A percentile compares a stretch with the other conserved stretches of the same genome.
phyloP scores from a whole-genome alignment of 2,329 filamentous ascomycete genomes.

The Coniochaeta sp. region DNA sequence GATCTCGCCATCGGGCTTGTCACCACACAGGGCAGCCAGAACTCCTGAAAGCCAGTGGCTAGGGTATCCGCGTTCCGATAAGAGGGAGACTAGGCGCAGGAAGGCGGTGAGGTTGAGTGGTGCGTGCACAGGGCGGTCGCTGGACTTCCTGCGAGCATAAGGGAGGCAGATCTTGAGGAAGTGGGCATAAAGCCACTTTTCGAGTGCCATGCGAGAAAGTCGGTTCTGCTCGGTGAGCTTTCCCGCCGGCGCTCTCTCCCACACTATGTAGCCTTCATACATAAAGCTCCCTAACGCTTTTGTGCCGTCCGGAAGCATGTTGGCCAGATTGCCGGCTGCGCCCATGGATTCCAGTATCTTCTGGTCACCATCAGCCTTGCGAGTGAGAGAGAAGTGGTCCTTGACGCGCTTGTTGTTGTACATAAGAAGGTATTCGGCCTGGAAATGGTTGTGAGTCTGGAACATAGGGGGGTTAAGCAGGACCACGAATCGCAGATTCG shows the following conservation, averaged over 20 bases:
- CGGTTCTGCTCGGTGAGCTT: not conserved
- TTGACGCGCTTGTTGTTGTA: not conserved
- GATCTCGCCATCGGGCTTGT: not conserved
- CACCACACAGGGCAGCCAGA: not conserved
- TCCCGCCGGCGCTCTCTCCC: not conserved
- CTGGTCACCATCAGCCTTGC: not conserved
- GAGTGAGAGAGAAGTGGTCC: not conserved
- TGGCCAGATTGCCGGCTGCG: no score
- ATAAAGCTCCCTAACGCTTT: not conserved
- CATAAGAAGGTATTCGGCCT: not conserved
- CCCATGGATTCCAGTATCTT: not conserved
- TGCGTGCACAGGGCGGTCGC: conserved; percentile 7
- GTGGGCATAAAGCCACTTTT: not conserved
- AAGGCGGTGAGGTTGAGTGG: not conserved
- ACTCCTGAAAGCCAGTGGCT: not conserved
- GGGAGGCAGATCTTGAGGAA: not conserved
- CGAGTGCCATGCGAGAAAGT: not conserved
- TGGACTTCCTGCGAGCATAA: conserved; percentile 2
- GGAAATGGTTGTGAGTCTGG: not conserved
- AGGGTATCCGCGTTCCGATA: not conserved
- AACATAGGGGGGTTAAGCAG: not conserved
- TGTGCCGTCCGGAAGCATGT: not conserved
- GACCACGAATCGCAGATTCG: not conserved
- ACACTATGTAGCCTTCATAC: not conserved
- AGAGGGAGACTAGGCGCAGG: not conserved